Evolutionary conservation across 176 grass and related monocot species (phyloP).

Genomic region (Juncus inflexus): DNA sequence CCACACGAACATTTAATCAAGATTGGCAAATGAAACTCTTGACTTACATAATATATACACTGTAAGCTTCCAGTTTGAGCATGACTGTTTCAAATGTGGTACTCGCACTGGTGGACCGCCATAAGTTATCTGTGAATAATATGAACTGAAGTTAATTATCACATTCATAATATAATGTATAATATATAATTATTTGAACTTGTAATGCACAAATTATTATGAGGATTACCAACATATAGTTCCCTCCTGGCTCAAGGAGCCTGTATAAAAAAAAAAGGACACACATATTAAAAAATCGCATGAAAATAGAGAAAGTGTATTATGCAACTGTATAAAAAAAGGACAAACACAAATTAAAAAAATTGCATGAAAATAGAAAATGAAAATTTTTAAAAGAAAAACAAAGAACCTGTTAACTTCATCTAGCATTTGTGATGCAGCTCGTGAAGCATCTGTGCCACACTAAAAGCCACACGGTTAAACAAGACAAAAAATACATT

Average conservation of each 20-base stretch:
- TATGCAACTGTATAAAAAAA: too few species aligned
- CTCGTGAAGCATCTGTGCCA: slow-evolving; percentile 62
- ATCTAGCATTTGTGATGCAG: slow-evolving; percentile 68
- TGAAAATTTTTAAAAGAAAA: slow-evolving; percentile 6
- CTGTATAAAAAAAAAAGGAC: slow-evolving; percentile 30
- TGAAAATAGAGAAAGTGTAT: too few species aligned
- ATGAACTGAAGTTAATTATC: slow-evolving; percentile 8
- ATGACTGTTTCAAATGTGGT: slow-evolving; percentile 50
- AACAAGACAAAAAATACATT: not conserved
- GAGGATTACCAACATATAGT: slow-evolving; percentile 71
- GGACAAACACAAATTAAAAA: too few species aligned
- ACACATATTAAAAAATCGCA: slow-evolving; percentile 9
- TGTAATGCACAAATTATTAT: not conserved
- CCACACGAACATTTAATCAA: too few species aligned
- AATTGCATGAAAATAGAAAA: not conserved
- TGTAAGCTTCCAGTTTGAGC: slow-evolving; percentile 43
- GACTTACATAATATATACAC: slow-evolving; percentile 56
- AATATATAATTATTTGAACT: too few species aligned
- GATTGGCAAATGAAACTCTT: not conserved
- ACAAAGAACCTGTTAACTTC: slow-evolving; percentile 65
- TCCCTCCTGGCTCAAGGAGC: slow-evolving; percentile 61
- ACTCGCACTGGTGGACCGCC: slow-evolving; percentile 69
- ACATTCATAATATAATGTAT: slow-evolving; percentile 12
- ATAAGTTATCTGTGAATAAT: slow-evolving; percentile 76
- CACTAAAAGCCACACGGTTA: slow-evolving; percentile 41